These are phyloP conservation scores for Trichoderma koningiopsis DNA, from an alignment of 2,329 filamentous ascomycete genomes.

Conservation along the genomic window DNA sequence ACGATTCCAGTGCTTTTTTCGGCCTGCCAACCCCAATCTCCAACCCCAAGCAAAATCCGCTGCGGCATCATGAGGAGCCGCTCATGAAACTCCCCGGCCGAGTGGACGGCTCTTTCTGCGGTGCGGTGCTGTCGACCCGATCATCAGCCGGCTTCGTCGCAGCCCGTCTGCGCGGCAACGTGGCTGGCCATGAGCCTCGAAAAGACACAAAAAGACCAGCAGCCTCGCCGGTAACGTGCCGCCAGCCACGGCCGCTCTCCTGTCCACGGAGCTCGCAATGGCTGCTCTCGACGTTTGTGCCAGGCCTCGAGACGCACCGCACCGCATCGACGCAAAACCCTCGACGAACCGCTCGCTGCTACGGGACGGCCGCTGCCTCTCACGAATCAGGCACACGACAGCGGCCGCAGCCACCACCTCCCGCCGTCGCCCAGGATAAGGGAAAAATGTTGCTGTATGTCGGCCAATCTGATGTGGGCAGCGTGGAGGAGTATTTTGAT, in stretches of 20 bases:
- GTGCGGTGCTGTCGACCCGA: conserved; percentile 55
- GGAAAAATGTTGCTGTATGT: conserved; percentile 57
- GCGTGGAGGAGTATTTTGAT: conserved; percentile 56
- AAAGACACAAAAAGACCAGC: conserved; percentile 27
- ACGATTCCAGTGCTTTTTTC: conserved; percentile 24
- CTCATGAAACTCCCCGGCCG: conserved; percentile 63
- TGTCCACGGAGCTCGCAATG: conserved; percentile 43
- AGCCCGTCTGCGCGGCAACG: conserved; percentile 20
- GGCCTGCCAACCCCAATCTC: conserved; percentile 7
- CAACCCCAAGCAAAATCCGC: conserved; percentile 22
- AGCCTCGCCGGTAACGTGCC: conserved; percentile 16
- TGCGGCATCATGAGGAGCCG: conserved; percentile 52
- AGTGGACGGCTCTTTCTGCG: conserved; percentile 62
- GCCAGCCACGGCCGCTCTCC: conserved; percentile 25
- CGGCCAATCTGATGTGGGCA: conserved; percentile 50
- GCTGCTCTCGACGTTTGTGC: conserved; percentile 47
- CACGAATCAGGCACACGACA: conserved; percentile 28
- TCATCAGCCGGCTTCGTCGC: conserved; percentile 39
- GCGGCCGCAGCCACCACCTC: conserved; percentile 23
- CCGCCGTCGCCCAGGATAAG: conserved; percentile 33
- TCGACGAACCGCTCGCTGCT: conserved; percentile 28
- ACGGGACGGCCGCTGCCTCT: conserved; percentile 35
- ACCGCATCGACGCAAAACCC: conserved; percentile 8
- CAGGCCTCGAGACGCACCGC: conserved; percentile 32
- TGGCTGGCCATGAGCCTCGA: conserved; percentile 35